Evolutionary conservation across 108 stramenopile species (phyloP).

Genomic region (Pseudonitzschia multistriata): DNA sequence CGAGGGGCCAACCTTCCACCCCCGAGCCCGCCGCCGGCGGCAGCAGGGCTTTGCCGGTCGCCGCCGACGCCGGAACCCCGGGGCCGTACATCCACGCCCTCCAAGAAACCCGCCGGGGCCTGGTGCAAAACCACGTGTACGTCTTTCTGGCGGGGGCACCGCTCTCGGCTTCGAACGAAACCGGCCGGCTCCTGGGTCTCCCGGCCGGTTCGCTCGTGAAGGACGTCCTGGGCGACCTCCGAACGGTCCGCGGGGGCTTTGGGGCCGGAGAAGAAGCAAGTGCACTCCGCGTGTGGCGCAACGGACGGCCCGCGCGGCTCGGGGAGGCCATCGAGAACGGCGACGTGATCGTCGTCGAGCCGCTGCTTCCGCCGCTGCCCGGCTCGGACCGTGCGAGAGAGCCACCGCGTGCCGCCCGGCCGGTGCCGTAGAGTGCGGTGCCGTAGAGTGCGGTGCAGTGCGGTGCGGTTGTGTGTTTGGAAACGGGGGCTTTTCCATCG

Average conservation of each 20-base stretch:
- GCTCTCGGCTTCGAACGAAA: conserved; percentile 9
- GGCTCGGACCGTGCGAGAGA: too few relatives aligned
- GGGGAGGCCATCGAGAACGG: conserved; percentile 61
- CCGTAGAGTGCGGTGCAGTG: too few relatives aligned
- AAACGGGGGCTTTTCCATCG: too few relatives aligned
- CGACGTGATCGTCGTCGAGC: conserved; percentile 56
- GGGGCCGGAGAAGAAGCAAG: neutral
- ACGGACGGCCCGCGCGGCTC: conserved; percentile 41
- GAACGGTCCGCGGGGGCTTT: neutral
- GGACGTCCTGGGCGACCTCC: conserved; percentile 45
- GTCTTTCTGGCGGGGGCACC: conserved; percentile 57
- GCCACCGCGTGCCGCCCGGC: too few relatives aligned
- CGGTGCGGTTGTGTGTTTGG: too few relatives aligned
- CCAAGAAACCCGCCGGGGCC: conserved; percentile 19
- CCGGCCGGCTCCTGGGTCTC: conserved; percentile 45
- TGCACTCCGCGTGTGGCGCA: conserved; percentile 34
- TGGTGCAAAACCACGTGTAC: conserved; percentile 55
- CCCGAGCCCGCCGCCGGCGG: neutral
- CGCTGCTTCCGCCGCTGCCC: neutral
- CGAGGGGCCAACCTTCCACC: neutral
- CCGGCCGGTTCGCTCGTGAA: conserved; percentile 31
- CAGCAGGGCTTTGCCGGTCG: neutral
- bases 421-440: too few relatives aligned
- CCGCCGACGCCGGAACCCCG: neutral
- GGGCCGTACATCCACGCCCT: conserved; percentile 26